phyloP scores from a whole-genome alignment of 2,329 filamentous ascomycete genomes.

The Ophiosphaerella narmari region DNA sequence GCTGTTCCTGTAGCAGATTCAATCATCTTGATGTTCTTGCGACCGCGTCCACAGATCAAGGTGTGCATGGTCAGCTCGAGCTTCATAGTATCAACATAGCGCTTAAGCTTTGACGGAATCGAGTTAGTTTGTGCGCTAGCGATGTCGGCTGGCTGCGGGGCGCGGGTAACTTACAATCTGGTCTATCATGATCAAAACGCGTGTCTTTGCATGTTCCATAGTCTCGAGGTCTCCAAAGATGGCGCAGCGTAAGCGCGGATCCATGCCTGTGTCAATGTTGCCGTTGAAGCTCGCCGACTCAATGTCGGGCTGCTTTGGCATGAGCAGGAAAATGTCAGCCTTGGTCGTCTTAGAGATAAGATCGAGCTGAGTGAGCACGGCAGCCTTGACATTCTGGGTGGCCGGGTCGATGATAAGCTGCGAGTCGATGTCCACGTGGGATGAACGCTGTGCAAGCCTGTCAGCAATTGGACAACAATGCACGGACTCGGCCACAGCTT shows the following conservation, averaged over 20 bases:
- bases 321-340: constrained; percentile 94
- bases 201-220: constrained; percentile 94
- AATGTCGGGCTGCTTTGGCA: constrained; percentile 81
- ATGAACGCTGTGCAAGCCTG: constrained; percentile 70
- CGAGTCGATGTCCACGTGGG: constrained; percentile 90
- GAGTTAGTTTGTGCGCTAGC: constrained; percentile 44
- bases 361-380: constrained; percentile 83
- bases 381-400: constrained; percentile 69
- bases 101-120: constrained; percentile 62
- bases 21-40: constrained; percentile 97
- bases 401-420: constrained; percentile 81
- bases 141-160: constrained; percentile 22
- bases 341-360: constrained; percentile 86
- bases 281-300: constrained; percentile 78
- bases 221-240: constrained; percentile 96
- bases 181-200: constrained; percentile 96
- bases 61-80: constrained; percentile 88
- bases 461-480: constrained; percentile 29
- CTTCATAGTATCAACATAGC: constrained; percentile 76
- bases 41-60: constrained; percentile 86
- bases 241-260: constrained; percentile 87
- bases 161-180: constrained; percentile 69
- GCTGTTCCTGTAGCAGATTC: constrained; percentile 94
- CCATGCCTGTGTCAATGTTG: constrained; percentile 74
- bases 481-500: constrained; percentile 48